A percentile compares a stretch with the other conserved stretches of the same genome.
These are phyloP conservation scores for Globisporangium apiculatum DNA, from an alignment of 352 stramenopile genomes.

Conservation along the genomic window DNA sequence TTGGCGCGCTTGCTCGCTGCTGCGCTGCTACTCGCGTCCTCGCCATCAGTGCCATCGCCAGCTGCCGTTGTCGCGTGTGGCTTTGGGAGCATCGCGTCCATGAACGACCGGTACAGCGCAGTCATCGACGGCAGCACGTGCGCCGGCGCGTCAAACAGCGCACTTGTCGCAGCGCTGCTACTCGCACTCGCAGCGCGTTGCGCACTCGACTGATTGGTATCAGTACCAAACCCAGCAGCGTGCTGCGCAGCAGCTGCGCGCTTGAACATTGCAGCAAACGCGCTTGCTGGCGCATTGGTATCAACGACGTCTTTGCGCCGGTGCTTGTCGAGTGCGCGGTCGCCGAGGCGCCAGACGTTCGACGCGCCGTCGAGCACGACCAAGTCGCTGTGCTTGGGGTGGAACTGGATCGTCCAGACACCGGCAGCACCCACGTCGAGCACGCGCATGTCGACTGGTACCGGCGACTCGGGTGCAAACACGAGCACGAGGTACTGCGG, in stretches of 20 bases:
- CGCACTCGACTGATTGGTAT: slow-evolving; percentile 5
- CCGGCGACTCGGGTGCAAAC: slow-evolving; percentile 39
- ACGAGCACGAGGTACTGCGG: slow-evolving; percentile 38
- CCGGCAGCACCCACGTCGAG: slow-evolving; percentile 20
- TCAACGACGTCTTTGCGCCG: slow-evolving; percentile 27
- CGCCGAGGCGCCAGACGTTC: slow-evolving; percentile 55
- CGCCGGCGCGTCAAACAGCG: slow-evolving; percentile 70
- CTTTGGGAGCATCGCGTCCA: slow-evolving; percentile 84
- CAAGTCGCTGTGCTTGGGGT: slow-evolving; percentile 52
- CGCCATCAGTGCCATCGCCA: background rate
- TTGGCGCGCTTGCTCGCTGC: slow-evolving; percentile 15
- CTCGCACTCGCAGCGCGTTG: slow-evolving; percentile 8
- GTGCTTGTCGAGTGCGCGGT: slow-evolving; percentile 28
- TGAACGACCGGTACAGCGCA: slow-evolving; percentile 76
- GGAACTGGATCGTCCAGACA: slow-evolving; percentile 51
- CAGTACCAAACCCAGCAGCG: slow-evolving; percentile 9
- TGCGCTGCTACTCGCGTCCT: background rate
- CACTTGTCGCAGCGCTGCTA: slow-evolving; percentile 6
- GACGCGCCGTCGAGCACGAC: slow-evolving; percentile 45
- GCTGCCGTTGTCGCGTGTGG: slow-evolving; percentile 20
- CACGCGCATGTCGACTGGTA: slow-evolving; percentile 40
- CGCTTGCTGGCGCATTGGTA: slow-evolving; percentile 29
- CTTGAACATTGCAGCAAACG: slow-evolving; percentile 39
- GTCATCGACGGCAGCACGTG: slow-evolving; percentile 83
- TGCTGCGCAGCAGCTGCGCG: slow-evolving; percentile 12